Conservation (phyloP, 179 eudicot genomes). For the Beta corolliflora region DNA sequence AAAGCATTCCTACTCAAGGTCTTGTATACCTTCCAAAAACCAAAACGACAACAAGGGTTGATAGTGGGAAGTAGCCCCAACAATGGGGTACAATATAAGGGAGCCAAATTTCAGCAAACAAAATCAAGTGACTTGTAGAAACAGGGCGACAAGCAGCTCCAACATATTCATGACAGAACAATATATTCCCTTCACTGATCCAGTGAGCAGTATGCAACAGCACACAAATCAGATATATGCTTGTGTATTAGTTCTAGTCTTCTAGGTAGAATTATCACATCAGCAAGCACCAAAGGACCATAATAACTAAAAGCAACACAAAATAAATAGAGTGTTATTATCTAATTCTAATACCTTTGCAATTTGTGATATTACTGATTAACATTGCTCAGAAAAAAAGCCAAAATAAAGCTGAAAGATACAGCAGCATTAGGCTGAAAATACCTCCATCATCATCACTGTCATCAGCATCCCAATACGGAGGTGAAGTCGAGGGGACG, state of each 20-base stretch:
- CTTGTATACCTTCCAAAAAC: neutral
- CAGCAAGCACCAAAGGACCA: neutral
- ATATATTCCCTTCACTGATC: neutral
- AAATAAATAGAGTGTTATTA: too few relatives aligned
- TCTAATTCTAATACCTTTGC: neutral
- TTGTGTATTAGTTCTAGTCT: too few relatives aligned
- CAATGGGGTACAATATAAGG: neutral
- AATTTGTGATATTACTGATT: too few relatives aligned
- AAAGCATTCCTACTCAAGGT: neutral
- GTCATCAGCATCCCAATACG: conserved; percentile 85
- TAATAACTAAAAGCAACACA: neutral
- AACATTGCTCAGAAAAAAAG: neutral
- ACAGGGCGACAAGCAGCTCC: neutral
- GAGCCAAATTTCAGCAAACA: neutral
- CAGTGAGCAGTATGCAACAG: neutral
- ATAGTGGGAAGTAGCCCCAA: too few relatives aligned
- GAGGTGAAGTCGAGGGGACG: conserved; percentile 85
- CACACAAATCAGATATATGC: neutral
- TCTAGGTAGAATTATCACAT: neutral
- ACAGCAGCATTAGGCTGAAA: neutral
- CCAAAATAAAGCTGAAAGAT: neutral
- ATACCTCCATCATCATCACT: conserved; percentile 77
- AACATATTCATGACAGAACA: neutral
- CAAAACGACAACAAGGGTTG: neutral
- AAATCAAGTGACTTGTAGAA: too few relatives aligned